phyloP scores from a whole-genome alignment of 179 eudicot genomes.

The Monotropa hypopitys region DNA sequence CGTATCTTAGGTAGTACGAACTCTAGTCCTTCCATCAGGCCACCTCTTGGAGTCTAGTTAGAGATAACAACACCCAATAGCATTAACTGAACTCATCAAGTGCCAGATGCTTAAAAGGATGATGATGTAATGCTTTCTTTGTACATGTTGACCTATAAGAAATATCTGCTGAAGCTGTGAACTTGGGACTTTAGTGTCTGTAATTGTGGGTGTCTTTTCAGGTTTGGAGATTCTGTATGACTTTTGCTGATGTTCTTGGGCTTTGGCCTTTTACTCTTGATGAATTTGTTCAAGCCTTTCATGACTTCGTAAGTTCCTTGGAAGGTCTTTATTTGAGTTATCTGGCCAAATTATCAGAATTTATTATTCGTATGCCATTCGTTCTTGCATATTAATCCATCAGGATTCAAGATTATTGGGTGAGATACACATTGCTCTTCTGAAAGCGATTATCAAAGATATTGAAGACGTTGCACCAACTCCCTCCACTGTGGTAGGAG shows the following conservation, averaged over 20 bases:
- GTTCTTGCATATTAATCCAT: not conserved
- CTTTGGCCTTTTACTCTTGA: constrained; percentile 98
- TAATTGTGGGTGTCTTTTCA: constrained; percentile 17
- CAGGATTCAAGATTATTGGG: constrained; percentile 89
- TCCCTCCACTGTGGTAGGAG: constrained; percentile 57
- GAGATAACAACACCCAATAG: not conserved
- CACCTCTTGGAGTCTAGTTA: not conserved
- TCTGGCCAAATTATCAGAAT: not conserved
- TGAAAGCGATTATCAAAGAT: constrained; percentile 66
- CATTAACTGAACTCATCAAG: not conserved
- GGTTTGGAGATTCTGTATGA: constrained; percentile 87
- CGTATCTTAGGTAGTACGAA: not conserved
- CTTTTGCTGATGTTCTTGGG: constrained; percentile 84
- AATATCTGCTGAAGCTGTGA: not conserved
- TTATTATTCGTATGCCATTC: not conserved
- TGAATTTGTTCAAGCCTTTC: constrained; percentile 91
- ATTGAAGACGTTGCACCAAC: constrained; percentile 85
- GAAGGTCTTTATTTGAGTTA: not conserved
- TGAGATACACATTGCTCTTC: constrained; percentile 70
- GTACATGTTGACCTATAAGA: not conserved
- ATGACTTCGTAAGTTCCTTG: constrained; percentile 75
- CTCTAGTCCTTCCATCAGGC: not conserved
- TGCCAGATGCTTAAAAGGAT: not conserved
- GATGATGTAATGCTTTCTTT: not conserved
- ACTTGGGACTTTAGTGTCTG: not conserved